Conservation (phyloP, 441 rosid species). For the Melastoma candidum region DNA sequence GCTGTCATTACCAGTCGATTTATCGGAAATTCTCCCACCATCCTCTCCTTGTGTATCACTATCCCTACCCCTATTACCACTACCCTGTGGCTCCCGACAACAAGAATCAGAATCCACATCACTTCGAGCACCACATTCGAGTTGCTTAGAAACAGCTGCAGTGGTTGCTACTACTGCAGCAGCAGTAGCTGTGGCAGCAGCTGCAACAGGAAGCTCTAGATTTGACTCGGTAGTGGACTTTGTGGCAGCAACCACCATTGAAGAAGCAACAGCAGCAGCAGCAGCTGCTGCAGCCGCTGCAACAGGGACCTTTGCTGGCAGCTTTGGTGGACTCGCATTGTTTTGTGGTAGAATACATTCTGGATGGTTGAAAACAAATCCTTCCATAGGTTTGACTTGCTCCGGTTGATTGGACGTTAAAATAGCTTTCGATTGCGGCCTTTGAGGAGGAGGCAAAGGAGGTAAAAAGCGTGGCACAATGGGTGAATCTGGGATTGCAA, state of each 20-base stretch:
- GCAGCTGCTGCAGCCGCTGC: conserved; percentile 87
- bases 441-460: conserved; percentile 51
- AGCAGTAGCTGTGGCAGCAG: conserved; percentile 96
- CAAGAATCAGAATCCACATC: conserved; percentile 49
- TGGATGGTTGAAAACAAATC: conserved; percentile 21
- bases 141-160: conserved; percentile 71
- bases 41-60: conserved; percentile 32
- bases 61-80: conserved; percentile 29
- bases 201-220: conserved; percentile 80
- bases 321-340: conserved; percentile 36
- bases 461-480: conserved; percentile 51
- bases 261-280: conserved; percentile 93
- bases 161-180: conserved; percentile 90
- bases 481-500: too few relatives aligned
- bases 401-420: conserved; percentile 24
- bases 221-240: conserved; percentile 56
- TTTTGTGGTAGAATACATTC: conserved; percentile 28
- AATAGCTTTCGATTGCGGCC: conserved; percentile 26
- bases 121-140: conserved; percentile 39
- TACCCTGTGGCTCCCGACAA: conserved; percentile 37
- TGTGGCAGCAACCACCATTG: conserved; percentile 89
- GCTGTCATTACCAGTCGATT: conserved; percentile 55
- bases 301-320: conserved; percentile 65
- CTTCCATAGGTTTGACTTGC: conserved; percentile 32
- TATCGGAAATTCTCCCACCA: conserved; percentile 56